A percentile compares a stretch with the other conserved stretches of the same genome.
Conservation (phyloP, 2,329 filamentous ascomycete genomes). For the Ascochyta viciae-villosae region DNA sequence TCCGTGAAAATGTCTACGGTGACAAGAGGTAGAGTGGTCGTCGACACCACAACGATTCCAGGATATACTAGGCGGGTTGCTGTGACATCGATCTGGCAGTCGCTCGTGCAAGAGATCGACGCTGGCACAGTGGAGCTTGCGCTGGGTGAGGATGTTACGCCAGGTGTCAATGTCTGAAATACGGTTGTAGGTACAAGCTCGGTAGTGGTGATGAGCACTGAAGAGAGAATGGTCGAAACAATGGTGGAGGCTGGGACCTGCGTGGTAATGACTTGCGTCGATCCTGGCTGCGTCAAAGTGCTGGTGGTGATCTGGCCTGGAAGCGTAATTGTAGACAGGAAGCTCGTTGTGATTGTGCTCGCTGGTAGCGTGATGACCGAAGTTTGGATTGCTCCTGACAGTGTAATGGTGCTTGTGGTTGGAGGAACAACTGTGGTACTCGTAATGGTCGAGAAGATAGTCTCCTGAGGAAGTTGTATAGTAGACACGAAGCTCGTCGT, state of each 20-base stretch:
- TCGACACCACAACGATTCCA: conserved; percentile 30
- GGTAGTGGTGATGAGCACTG: conserved; percentile 25
- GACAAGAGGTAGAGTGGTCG: conserved; percentile 21
- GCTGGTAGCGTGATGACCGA: conserved; percentile 29
- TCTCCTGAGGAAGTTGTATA: conserved; percentile 16
- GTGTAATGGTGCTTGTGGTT: conserved; percentile 13
- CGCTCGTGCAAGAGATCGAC: conserved; percentile 33
- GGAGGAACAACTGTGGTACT: conserved; percentile 2
- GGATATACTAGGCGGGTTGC: conserved; percentile 40
- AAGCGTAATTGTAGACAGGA: conserved; percentile 31
- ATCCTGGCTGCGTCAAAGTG: conserved; percentile 19
- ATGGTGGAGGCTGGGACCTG: conserved; percentile 36
- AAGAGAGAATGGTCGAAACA: conserved; percentile 25
- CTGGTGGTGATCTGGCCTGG: conserved; percentile 15
- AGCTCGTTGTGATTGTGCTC: conserved; percentile 32
- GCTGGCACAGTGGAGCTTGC: conserved; percentile 12
- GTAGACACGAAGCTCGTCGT: conserved; percentile 35
- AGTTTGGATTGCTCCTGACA: conserved; percentile 26
- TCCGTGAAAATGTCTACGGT: conserved; percentile 36
- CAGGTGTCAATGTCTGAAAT: conserved; percentile 29
- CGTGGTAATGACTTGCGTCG: conserved; percentile 34
- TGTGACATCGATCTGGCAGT: conserved; percentile 43
- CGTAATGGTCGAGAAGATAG: conserved; percentile 5
- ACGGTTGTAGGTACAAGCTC: conserved; percentile 32
- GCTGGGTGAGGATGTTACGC: conserved; percentile 10